Conservation (phyloP, 2,329 filamentous ascomycete species). For the Trichoderma gracile region DNA sequence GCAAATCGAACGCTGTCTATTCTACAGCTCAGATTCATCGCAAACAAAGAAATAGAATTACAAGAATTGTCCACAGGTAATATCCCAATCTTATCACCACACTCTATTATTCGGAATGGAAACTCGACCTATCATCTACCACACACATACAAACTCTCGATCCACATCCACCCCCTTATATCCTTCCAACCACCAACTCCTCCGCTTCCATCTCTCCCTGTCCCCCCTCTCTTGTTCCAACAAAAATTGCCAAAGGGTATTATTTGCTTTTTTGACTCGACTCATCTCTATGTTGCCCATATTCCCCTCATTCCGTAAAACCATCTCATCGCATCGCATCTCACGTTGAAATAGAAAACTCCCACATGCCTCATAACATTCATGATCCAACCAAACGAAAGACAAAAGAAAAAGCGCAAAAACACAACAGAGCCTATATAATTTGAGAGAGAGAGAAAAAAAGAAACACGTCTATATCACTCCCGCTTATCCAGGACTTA, state of each 20-base stretch:
- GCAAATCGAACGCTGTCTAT: too few species aligned
- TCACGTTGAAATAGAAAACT: not conserved
- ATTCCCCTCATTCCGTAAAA: too few species aligned
- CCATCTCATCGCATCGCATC: not conserved
- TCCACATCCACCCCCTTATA: not conserved
- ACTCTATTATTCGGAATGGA: not conserved
- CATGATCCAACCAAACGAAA: slow-evolving; percentile 1
- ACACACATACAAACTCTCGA: not conserved
- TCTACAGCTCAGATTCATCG: too few species aligned
- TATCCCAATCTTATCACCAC: too few species aligned
- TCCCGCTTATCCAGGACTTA: not conserved
- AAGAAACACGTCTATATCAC: slow-evolving; percentile 8
- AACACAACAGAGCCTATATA: not conserved
- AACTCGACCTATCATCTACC: not conserved
- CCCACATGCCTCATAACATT: slow-evolving; percentile 8
- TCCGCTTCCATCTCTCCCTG: not conserved
- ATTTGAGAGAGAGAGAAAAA: too few species aligned
- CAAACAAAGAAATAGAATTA: too few species aligned
- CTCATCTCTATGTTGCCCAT: slow-evolving; percentile 17
- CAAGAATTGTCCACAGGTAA: too few species aligned
- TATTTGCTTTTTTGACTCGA: slow-evolving; percentile 12
- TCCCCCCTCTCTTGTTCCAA: not conserved
- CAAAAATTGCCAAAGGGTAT: slow-evolving; percentile 17
- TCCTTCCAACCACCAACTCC: not conserved
- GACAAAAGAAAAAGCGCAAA: not conserved